Evolutionary conservation across 2,329 filamentous ascomycete species (phyloP).

Genomic region (Eutypa lata): DNA sequence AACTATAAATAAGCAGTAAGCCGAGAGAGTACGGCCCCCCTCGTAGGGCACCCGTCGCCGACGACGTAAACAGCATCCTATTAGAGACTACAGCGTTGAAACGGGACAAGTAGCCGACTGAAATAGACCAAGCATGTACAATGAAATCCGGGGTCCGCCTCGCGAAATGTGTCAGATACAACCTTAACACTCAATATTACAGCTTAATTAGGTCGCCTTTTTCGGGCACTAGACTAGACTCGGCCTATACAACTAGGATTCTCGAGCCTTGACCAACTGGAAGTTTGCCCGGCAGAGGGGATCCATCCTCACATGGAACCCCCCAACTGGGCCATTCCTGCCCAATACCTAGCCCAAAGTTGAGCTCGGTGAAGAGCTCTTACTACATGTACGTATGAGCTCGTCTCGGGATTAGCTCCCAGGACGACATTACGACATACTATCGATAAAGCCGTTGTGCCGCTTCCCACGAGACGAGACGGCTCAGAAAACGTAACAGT

Average conservation of each 20-base stretch:
- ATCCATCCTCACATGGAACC: constrained; percentile 35
- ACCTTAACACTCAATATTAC: not conserved
- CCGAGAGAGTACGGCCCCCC: not conserved
- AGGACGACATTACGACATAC: constrained; percentile 24
- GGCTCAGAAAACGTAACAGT: not conserved
- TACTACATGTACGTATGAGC: not conserved
- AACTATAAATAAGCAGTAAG: not conserved
- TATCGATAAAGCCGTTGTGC: constrained; percentile 1
- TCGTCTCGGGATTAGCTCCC: constrained; percentile 35
- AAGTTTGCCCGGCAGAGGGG: constrained; percentile 37
- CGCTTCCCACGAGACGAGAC: not conserved
- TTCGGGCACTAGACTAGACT: not conserved
- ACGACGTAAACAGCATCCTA: too few relatives aligned
- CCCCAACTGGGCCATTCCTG: constrained; percentile 32
- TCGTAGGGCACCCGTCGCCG: too few relatives aligned
- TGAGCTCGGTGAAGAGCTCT: constrained; percentile 21
- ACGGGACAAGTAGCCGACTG: not conserved
- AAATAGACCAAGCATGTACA: not conserved
- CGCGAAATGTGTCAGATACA: not conserved
- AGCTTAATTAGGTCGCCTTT: not conserved
- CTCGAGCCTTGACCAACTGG: constrained; percentile 40
- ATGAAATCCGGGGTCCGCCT: not conserved
- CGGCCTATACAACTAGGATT: constrained; percentile 20
- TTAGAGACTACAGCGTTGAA: not conserved
- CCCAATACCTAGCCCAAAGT: constrained; percentile 34